Conservation (phyloP, 495 filamentous ascomycete genomes). For the Neurospora intermedia region DNA sequence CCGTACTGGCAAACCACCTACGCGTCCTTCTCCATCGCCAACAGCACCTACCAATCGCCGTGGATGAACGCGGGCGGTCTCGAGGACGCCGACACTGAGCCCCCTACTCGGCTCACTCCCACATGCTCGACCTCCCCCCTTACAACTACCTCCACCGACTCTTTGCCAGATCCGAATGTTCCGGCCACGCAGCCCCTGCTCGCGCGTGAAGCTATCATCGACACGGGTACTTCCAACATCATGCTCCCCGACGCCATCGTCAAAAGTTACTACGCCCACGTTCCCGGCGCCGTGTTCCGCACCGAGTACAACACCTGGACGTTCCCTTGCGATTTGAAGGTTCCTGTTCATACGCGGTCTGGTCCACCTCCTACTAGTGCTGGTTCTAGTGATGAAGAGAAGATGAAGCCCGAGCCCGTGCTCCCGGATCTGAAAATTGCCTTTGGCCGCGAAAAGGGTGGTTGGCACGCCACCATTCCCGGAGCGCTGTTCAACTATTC, state of each 20-base stretch:
- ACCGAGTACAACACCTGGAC: slow-evolving; percentile 47
- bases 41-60: slow-evolving; percentile 22
- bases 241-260: slow-evolving; percentile 52
- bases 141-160: not conserved
- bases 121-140: not conserved
- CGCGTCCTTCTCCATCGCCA: slow-evolving; percentile 44
- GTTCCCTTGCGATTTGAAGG: slow-evolving; percentile 42
- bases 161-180: not conserved
- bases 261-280: slow-evolving; percentile 51
- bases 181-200: not conserved
- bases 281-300: slow-evolving; percentile 51
- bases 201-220: slow-evolving; percentile 45
- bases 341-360: not conserved
- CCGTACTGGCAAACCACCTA: slow-evolving; percentile 57
- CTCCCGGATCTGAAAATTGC: slow-evolving; percentile 44
- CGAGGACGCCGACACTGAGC: not conserved
- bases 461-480: slow-evolving; percentile 49
- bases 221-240: slow-evolving; percentile 65
- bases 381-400: not conserved
- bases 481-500: slow-evolving; percentile 59
- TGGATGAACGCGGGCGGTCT: slow-evolving; percentile 9
- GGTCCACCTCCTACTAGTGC: not conserved
- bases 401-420: slow-evolving; percentile 4
- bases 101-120: not conserved
- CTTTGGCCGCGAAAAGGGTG: slow-evolving; percentile 47